Evolutionary conservation across 2,329 filamentous ascomycete species (phyloP), one percentile per base, ranked within the genome.

Genomic region (Fusarium temperatum): DNA sequence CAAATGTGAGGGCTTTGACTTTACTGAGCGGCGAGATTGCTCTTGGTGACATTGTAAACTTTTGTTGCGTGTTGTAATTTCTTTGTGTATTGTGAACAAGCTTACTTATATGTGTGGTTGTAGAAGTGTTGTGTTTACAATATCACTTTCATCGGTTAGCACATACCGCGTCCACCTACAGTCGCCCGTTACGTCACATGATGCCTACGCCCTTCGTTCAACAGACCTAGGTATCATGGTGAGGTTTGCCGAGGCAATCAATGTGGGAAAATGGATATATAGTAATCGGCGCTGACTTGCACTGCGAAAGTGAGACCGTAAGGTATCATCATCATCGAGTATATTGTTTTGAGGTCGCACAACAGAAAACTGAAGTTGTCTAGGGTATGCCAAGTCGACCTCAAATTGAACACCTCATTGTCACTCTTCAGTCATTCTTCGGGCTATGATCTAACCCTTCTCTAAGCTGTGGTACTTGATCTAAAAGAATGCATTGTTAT

Each of bases 1-100:
- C 93, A 78, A 94, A 94, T 61, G 91, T 86, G 39, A 95, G 84
- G 13, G 89, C 92, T 74, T 90, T 89, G 72, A 89, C 76, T 35
- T 78, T 69, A 30, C 74, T 54, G 20, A 83, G 75, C 5, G 80
- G 78, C 1, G 78, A 77, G 4, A 73, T 28, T 30, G 68, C 59
- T 44, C 69, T 69, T 14, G 80, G 78, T 6, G 79, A 80, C 82
- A 78, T 75, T 8, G 41, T 56, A 11, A 15, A 36, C 39, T 26
- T n/a, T 53, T 10, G 10, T 9, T 17, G 57, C n/a, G 6, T 9
- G 11, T 47, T 32, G 32, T 18, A 30, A 14, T 22, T 14, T 36
- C n/a, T 50, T 35, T 38, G 18, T 22, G 12, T 62, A 15, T 35
- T 26, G 38, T 45, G 14, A 7, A 14, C 30, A 22, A 17, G 17